Evolutionary conservation across 176 grass and related monocot species (phyloP).

Genomic region (Coix lacrymajobi): DNA sequence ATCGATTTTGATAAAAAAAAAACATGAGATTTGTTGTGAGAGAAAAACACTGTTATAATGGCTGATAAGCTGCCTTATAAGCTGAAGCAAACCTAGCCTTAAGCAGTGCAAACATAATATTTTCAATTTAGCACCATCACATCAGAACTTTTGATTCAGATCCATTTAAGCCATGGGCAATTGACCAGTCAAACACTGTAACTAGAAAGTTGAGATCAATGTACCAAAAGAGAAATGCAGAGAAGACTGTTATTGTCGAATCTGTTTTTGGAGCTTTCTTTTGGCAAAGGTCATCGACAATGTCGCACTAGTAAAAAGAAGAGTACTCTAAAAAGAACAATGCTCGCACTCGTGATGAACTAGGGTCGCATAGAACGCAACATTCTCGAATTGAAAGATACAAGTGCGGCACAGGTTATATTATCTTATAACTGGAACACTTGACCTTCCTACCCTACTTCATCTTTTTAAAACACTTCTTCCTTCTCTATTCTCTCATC

Average conservation of each 20-base stretch:
- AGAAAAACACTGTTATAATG: too few relatives aligned
- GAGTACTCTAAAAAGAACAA: constrained; percentile 8
- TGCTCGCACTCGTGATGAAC: not conserved
- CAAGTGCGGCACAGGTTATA: not conserved
- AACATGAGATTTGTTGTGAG: too few relatives aligned
- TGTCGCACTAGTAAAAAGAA: not conserved
- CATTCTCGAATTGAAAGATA: not conserved
- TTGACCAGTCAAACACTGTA: not conserved
- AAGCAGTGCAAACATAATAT: not conserved
- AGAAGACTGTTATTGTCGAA: constrained; percentile 4
- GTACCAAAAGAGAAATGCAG: not conserved
- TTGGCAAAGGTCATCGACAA: constrained; percentile 16
- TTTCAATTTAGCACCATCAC: not conserved
- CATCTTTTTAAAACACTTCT: not conserved
- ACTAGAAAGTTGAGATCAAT: not conserved
- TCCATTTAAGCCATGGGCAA: not conserved
- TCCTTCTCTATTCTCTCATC: not conserved
- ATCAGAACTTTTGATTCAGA: not conserved
- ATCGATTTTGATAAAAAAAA: not conserved
- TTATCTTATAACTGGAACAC: not conserved
- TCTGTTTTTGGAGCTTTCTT: constrained; percentile 30
- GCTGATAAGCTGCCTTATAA: too few relatives aligned
- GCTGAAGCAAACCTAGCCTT: too few relatives aligned
- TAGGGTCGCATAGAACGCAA: not conserved
- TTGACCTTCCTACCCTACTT: not conserved